Evolutionary conservation across 1,284 basidiomycete species (phyloP).

Genomic region (Omphalotus olearius): DNA sequence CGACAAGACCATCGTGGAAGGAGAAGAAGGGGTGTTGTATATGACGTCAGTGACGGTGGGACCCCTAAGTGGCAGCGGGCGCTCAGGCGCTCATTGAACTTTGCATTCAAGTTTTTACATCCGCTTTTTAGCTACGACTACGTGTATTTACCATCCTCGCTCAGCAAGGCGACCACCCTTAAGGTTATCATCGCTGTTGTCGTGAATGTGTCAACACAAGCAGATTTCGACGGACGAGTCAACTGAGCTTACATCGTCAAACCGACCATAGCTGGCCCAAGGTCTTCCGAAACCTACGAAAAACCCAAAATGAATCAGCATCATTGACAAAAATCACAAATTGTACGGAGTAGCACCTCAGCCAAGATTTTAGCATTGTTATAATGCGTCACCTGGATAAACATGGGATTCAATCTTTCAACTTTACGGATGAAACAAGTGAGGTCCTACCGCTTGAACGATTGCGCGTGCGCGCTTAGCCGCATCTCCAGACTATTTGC

Average conservation of each 20-base stretch:
- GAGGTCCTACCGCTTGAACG: constrained; percentile 78
- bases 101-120: not conserved
- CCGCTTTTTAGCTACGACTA: not conserved
- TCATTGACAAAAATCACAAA: constrained; percentile 2
- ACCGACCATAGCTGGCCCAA: constrained; percentile 92
- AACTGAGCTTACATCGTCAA: constrained; percentile 69
- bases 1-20: constrained; percentile 5
- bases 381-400: constrained; percentile 81
- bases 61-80: not conserved
- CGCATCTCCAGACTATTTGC: constrained; percentile 80
- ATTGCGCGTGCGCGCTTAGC: constrained; percentile 95
- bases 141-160: constrained; percentile 32
- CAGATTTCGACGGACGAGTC: not conserved
- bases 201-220: constrained; percentile 7
- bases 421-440: constrained; percentile 5
- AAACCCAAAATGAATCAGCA: too few species aligned
- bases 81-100: not conserved
- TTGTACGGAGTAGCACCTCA: constrained; percentile 41
- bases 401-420: constrained; percentile 2
- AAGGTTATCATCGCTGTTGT: constrained; percentile 51
- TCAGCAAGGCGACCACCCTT: constrained; percentile 56
- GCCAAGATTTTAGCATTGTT: constrained; percentile 87
- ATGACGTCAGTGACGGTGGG: constrained; percentile 5
- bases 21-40: not conserved
- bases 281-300: constrained; percentile 75